These are phyloP conservation scores for Nelumbo lutea DNA, from an alignment of 164 flowering plant species.

Conservation along the genomic window DNA sequence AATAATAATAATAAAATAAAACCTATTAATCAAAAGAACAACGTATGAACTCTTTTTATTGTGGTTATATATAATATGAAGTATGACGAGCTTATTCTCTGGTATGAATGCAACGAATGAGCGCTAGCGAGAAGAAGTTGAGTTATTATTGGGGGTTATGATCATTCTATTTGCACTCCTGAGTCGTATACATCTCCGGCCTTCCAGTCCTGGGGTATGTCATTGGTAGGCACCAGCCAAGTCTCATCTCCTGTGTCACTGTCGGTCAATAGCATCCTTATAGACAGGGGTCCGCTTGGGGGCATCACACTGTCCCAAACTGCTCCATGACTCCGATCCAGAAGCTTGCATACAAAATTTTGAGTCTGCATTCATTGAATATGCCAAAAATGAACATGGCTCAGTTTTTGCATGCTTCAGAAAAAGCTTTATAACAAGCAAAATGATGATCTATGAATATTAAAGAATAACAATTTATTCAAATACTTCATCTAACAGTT, in stretches of 20 bases:
- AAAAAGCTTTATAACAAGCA: too few relatives aligned
- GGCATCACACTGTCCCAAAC: slow-evolving; percentile 69
- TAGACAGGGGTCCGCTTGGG: slow-evolving; percentile 60
- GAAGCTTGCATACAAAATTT: slow-evolving; percentile 60
- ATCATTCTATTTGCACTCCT: slow-evolving; percentile 60
- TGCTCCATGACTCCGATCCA: slow-evolving; percentile 74
- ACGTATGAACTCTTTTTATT: too few relatives aligned
- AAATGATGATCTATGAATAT: too few relatives aligned
- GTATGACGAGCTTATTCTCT: too few relatives aligned
- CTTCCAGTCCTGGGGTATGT: slow-evolving; percentile 70
- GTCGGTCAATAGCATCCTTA: slow-evolving; percentile 69
- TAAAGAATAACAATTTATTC: too few relatives aligned
- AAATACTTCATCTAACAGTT: too few relatives aligned
- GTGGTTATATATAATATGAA: too few relatives aligned
- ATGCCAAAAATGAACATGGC: too few relatives aligned
- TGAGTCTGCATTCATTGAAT: slow-evolving; percentile 43
- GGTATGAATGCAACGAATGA: too few relatives aligned
- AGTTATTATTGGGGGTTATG: not conserved
- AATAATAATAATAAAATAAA: too few relatives aligned
- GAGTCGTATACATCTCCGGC: slow-evolving; percentile 72
- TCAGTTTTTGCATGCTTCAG: too few relatives aligned
- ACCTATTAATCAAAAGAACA: too few relatives aligned
- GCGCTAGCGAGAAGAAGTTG: not conserved
- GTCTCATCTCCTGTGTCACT: slow-evolving; percentile 67
- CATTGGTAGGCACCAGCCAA: slow-evolving; percentile 63